phyloP scores from a whole-genome alignment of 2,329 filamentous ascomycete genomes.

The Coleophoma crateriformis region DNA sequence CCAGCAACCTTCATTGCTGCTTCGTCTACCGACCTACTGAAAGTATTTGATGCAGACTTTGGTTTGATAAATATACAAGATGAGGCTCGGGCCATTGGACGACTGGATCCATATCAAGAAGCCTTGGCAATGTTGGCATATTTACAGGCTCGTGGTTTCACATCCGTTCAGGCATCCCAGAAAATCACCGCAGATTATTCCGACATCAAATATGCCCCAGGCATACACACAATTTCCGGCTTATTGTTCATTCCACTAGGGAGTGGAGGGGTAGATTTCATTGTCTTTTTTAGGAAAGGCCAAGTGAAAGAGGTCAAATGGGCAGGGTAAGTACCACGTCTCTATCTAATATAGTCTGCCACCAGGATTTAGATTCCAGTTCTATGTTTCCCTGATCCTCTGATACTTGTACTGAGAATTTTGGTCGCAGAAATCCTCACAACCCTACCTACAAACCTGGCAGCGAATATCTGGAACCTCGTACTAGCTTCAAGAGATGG shows the following conservation, averaged over 20 bases:
- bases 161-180: slow-evolving; percentile 8
- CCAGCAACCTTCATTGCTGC: slow-evolving; percentile 12
- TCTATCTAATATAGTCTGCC: not conserved
- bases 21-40: slow-evolving; percentile 15
- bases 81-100: slow-evolving; percentile 16
- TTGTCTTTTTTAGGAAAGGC: slow-evolving; percentile 17
- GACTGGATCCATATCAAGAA: slow-evolving; percentile 16
- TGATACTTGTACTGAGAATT: too few relatives aligned
- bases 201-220: slow-evolving; percentile 8
- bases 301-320: slow-evolving; percentile 12
- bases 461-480: slow-evolving; percentile 16
- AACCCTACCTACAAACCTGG: slow-evolving; percentile 10
- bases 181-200: slow-evolving; percentile 16
- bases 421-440: slow-evolving; percentile 11
- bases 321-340: slow-evolving; percentile 7
- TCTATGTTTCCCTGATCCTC: too few relatives aligned
- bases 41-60: slow-evolving; percentile 17
- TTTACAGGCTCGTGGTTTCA: slow-evolving; percentile 11
- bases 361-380: too few relatives aligned
- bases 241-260: slow-evolving; percentile 17
- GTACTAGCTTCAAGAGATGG: slow-evolving; percentile 15
- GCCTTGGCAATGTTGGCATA: slow-evolving; percentile 14
- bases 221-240: slow-evolving; percentile 13
- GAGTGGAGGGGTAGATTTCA: slow-evolving; percentile 14
- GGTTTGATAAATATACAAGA: slow-evolving; percentile 16